phyloP scores from a whole-genome alignment of 2,329 filamentous ascomycete species.

The Hirsutella thompsonii region DNA sequence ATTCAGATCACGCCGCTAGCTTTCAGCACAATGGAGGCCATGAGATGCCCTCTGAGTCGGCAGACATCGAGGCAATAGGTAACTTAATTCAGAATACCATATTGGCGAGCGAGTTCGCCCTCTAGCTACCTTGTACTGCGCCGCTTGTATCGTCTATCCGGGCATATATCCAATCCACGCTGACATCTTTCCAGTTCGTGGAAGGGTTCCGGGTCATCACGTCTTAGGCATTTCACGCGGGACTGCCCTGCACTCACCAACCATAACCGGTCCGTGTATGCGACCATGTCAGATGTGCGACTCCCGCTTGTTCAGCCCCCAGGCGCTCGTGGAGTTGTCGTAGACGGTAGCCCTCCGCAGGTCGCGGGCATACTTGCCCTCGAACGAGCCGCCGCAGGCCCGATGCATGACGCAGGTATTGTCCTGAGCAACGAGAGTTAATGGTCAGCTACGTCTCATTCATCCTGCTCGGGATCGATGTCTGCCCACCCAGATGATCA shows the following conservation, averaged over 20 bases:
- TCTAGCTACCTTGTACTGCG: not conserved
- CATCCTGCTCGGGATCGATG: too few species aligned
- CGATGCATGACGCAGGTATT: slow-evolving; percentile 1
- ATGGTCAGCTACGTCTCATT: not conserved
- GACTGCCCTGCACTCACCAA: too few species aligned
- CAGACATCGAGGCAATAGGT: not conserved
- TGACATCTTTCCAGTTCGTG: too few species aligned
- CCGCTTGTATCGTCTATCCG: too few species aligned
- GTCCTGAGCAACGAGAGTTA: not conserved
- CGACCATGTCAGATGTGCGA: too few species aligned
- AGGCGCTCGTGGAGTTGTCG: not conserved
- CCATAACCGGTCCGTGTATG: too few species aligned
- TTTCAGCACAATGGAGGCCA: not conserved
- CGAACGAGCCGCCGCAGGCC: not conserved
- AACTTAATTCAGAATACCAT: not conserved
- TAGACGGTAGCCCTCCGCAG: slow-evolving; percentile 1
- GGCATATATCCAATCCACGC: too few species aligned
- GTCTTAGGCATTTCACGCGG: too few species aligned
- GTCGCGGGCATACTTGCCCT: slow-evolving; percentile 1
- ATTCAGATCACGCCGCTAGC: not conserved
- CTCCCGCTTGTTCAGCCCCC: not conserved
- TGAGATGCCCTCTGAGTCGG: not conserved
- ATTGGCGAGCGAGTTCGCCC: not conserved
- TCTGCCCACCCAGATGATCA: slow-evolving; percentile 1
- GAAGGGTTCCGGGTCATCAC: too few species aligned